Base-by-base conservation (phyloP, 2,329 filamentous ascomycete species). In the Aspergillus uvarum region DNA sequence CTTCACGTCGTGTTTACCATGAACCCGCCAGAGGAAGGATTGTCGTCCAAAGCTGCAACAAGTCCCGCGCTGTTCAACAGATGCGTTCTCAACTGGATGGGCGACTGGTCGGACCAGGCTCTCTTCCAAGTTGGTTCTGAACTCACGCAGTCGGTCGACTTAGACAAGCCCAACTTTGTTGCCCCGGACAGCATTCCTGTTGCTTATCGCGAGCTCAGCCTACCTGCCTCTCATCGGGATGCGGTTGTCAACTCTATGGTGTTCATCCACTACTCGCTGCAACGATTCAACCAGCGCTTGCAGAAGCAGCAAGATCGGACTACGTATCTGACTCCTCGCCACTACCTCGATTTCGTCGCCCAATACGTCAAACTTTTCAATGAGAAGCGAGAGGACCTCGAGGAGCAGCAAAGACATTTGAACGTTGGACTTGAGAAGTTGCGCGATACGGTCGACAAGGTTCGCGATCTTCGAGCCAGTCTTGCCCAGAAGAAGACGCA, bases 1-100 rank as follows among this genome's bases (percentile, higher is more conserved):
- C 81, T 99, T 47, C 95, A 99, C 71, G 95, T 99, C 51, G 95
- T 99, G 22, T 99, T 99, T 76, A 99, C 95, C 3, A 99, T 99
- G 95, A 99, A 99, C 76, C 95, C 95, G 14, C 96, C 95, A 0
- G 92, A 97, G 72, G 95, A 95, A 68, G 94, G 95, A 0, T 81
- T 99, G 8, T 95, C 91, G 1, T 96, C 92, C 32, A 98, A 97
- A 81, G 95, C 95, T 59, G 96, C 95, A 29, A 99, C 96, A 3
- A 97, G 92, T 84, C 95, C 95, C 61, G 95, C 95, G 47, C 80
- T 99, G 71, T 99, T 99, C 89, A 99, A 99, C 81, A 89, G 95
- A 83, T 99, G 95, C 74, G 95, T 99, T 52, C 88, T 99, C 68
- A 99, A 99, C 79, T 99, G 95, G 95, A 97, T 99, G 75, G 95